Percentiles rank a stretch among this genome's conserved stretches.
These are phyloP conservation scores for Ustilago trichophora DNA, from an alignment of 1,284 basidiomycete species.

Conservation along the genomic window DNA sequence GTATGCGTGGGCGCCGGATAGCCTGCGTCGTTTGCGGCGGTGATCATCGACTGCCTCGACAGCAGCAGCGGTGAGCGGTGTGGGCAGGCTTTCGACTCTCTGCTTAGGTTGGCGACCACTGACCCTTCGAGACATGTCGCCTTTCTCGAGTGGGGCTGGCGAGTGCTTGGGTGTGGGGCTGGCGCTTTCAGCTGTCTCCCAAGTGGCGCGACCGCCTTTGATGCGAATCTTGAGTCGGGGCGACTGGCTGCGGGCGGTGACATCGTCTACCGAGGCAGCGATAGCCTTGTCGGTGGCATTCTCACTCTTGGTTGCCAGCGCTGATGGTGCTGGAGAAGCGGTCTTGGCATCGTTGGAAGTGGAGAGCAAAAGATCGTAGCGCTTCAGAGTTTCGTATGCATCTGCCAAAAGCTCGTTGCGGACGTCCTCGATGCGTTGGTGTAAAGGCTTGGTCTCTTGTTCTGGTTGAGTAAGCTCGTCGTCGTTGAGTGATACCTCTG, in stretches of 20 bases:
- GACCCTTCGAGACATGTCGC: slow-evolving; percentile 7
- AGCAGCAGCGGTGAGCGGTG: slow-evolving; percentile 23
- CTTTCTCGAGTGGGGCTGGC: background rate
- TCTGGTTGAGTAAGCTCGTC: background rate
- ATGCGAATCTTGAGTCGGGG: slow-evolving; percentile 42
- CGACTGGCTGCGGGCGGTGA: slow-evolving; percentile 17
- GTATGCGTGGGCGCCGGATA: slow-evolving; percentile 6
- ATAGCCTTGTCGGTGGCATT: background rate
- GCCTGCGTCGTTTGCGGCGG: slow-evolving; percentile 17
- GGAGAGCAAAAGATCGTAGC: slow-evolving; percentile 51
- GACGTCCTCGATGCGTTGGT: slow-evolving; percentile 41
- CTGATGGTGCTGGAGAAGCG: slow-evolving; percentile 13
- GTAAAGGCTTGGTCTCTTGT: slow-evolving; percentile 4
- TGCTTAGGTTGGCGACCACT: slow-evolving; percentile 38
- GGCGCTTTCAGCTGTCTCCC: slow-evolving; percentile 24
- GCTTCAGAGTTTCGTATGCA: slow-evolving; percentile 42
- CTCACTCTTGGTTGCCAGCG: slow-evolving; percentile 7
- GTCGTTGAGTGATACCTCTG: slow-evolving; percentile 1
- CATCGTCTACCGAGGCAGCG: slow-evolving; percentile 1
- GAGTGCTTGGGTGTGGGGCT: slow-evolving; percentile 11
- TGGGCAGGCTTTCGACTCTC: slow-evolving; percentile 24
- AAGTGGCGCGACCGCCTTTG: slow-evolving; percentile 24
- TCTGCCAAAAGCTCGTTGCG: slow-evolving; percentile 51
- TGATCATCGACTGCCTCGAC: slow-evolving; percentile 18
- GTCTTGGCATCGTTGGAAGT: slow-evolving; percentile 13